Evolutionary conservation across 2,329 filamentous ascomycete genomes (phyloP).

Genomic region (Capronia coronata): DNA sequence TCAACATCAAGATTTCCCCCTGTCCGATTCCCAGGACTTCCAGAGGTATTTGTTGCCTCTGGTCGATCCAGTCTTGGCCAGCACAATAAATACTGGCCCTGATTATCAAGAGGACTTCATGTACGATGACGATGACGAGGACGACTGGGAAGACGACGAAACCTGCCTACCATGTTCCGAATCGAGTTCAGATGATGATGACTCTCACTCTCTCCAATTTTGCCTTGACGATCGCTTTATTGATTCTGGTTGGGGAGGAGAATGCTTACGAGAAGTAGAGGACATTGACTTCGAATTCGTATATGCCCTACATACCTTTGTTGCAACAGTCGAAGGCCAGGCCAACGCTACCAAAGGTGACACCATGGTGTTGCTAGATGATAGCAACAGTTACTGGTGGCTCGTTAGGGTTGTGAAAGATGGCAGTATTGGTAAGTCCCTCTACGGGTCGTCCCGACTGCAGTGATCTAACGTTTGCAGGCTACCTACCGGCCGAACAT

Average conservation of each 20-base stretch:
- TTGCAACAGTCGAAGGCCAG: conserved; percentile 95
- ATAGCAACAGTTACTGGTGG: conserved; percentile 99
- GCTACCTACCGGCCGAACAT: conserved; percentile 93
- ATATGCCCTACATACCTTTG: conserved; percentile 94
- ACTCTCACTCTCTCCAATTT: conserved; percentile 54
- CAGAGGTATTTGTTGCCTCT: conserved; percentile 38
- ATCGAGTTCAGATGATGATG: conserved; percentile 54
- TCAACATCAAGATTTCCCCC: conserved; percentile 5
- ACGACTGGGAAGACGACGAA: conserved; percentile 30
- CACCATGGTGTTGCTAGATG: conserved; percentile 95
- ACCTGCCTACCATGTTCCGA: conserved; percentile 40
- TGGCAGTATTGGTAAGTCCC: conserved; percentile 70
- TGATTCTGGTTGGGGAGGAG: conserved; percentile 66
- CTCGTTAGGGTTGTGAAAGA: conserved; percentile 95
- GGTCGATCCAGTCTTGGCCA: conserved; percentile 38
- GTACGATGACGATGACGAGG: conserved; percentile 22
- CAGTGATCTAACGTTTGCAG: conserved; percentile 43
- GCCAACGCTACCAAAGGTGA: conserved; percentile 98
- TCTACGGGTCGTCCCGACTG: not conserved
- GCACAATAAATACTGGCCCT: conserved; percentile 20
- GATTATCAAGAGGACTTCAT: conserved; percentile 10
- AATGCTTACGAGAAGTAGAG: conserved; percentile 89
- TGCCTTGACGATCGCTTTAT: conserved; percentile 56
- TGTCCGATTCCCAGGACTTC: conserved; percentile 27
- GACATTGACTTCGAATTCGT: conserved; percentile 99